A percentile compares a stretch with the other conserved stretches of the same genome.
phyloP scores from a whole-genome alignment of 371 early-diverging fungal genomes.

The Synchytrium microbalum region DNA sequence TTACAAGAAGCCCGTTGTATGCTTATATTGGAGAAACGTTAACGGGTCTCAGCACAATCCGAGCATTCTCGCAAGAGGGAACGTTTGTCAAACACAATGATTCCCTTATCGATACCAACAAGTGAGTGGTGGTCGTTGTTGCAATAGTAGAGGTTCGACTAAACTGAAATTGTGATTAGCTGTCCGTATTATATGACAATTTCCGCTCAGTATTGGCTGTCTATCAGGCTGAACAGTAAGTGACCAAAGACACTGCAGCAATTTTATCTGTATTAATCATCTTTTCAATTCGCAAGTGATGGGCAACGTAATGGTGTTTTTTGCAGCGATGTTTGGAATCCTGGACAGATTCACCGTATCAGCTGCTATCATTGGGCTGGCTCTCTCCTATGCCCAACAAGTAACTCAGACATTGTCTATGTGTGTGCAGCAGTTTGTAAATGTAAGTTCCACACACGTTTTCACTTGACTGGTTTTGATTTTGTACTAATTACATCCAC shows the following conservation, averaged over 20 bases:
- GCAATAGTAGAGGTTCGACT: constrained; percentile 16
- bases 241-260: too few species aligned
- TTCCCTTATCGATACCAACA: constrained; percentile 17
- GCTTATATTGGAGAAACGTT: constrained; percentile 70
- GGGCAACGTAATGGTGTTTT: constrained; percentile 41
- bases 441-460: too few species aligned
- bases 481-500: too few species aligned
- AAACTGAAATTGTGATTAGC: too few species aligned
- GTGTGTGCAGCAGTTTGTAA: constrained; percentile 60
- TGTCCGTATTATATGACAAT: too few species aligned
- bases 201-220: too few species aligned
- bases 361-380: constrained; percentile 68
- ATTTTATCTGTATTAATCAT: too few species aligned
- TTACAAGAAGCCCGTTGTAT: constrained; percentile 67
- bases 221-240: too few species aligned
- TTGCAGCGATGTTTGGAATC: constrained; percentile 35
- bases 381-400: constrained; percentile 77
- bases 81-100: constrained; percentile 29
- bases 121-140: constrained; percentile 16
- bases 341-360: constrained; percentile 17
- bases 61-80: constrained; percentile 47
- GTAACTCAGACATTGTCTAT: constrained; percentile 76
- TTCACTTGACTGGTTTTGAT: too few species aligned
- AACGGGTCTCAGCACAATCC: constrained; percentile 60
- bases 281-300: constrained; percentile 50